These are phyloP conservation scores for Debaryomyces singareniensis DNA, from an alignment of 1,139 yeast species.

Conservation along the genomic window DNA sequence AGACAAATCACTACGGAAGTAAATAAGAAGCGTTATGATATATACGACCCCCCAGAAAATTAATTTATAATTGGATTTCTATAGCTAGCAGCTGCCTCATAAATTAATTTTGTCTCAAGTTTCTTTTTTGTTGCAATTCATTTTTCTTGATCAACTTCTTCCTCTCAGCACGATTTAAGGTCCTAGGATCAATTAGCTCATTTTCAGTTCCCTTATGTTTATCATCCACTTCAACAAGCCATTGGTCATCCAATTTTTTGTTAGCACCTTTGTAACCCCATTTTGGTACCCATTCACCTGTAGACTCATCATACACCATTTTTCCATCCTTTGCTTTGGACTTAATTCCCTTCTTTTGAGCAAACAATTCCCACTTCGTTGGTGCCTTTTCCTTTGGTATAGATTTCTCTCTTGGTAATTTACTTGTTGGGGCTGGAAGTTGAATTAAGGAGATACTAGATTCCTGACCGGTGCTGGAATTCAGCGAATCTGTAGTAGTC, in stretches of 20 bases:
- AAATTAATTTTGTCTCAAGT: constrained; percentile 51
- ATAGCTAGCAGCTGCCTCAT: no score
- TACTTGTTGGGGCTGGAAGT: constrained; percentile 79
- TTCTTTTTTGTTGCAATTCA: constrained; percentile 80
- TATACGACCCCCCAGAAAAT: no score
- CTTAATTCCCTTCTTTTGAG: constrained; percentile 89
- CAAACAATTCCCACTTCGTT: constrained; percentile 97
- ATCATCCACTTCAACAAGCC: constrained; percentile 94
- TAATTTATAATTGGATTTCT: no score
- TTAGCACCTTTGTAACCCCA: constrained; percentile 98
- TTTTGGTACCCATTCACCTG: constrained; percentile 94
- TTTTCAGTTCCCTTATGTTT: constrained; percentile 57
- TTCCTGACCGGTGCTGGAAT: constrained; percentile 55
- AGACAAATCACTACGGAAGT: no score
- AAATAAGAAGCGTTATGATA: no score
- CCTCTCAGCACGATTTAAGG: constrained; percentile 73
- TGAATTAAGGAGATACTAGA: constrained; percentile 77
- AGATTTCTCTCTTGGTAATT: constrained; percentile 91
- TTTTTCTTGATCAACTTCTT: constrained; percentile 82
- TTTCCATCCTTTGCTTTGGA: constrained; percentile 88
- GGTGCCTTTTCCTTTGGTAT: constrained; percentile 87
- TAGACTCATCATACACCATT: constrained; percentile 81
- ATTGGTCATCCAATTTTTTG: constrained; percentile 80
- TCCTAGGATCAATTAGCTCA: constrained; percentile 83
- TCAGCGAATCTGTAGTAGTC: constrained; percentile 70